phyloP scores from a whole-genome alignment of 768 basidiomycete species.

The Trichaptum fuscoviolaceum region DNA sequence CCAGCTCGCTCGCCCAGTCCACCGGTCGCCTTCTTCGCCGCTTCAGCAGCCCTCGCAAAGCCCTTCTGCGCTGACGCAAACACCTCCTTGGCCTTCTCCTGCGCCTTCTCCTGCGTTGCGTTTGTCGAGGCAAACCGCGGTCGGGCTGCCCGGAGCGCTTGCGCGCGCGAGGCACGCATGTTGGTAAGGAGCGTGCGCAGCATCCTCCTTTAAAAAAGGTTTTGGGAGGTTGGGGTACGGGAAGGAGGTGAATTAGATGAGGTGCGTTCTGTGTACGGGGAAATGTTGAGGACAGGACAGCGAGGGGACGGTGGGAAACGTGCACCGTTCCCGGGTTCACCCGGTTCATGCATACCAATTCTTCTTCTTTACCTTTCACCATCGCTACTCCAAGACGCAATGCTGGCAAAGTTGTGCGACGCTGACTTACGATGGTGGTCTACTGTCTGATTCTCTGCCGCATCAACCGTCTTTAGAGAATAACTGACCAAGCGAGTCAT shows the following conservation, averaged over 20 bases:
- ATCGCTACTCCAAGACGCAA: not conserved
- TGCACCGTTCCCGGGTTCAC: not conserved
- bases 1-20: constrained; percentile 51
- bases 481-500: no score
- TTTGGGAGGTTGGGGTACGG: not conserved
- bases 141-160: not conserved
- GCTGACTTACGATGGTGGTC: no score
- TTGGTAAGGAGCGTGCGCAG: constrained; percentile 1
- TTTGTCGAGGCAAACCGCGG: constrained; percentile 38
- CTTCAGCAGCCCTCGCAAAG: constrained; percentile 48
- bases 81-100: constrained; percentile 70
- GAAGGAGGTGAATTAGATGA: not conserved
- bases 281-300: not conserved
- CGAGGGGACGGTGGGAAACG: not conserved
- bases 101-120: constrained; percentile 40
- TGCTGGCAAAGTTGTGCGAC: no score
- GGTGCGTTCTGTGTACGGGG: not conserved
- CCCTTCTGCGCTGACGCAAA: constrained; percentile 53
- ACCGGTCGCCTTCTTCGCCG: constrained; percentile 42
- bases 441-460: no score
- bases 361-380: not conserved
- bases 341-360: not conserved
- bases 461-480: no score
- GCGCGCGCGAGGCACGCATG: constrained; percentile 3
- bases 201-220: not conserved